Conservation (phyloP, 2,329 filamentous ascomycete species). For the Scleromitrula shiraiana region DNA sequence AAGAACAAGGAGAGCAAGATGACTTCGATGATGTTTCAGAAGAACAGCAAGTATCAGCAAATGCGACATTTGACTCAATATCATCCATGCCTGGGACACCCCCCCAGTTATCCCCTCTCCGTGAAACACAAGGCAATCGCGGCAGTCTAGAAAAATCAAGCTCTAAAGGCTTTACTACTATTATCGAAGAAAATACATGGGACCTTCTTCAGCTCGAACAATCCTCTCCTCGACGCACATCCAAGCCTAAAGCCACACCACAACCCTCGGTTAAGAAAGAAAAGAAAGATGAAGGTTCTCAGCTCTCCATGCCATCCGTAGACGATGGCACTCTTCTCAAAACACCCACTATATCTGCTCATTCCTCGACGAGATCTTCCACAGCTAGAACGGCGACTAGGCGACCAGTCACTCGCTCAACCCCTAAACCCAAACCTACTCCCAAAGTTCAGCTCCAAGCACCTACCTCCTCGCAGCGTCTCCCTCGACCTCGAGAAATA, state of each 20-base stretch:
- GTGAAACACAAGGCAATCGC: slow-evolving; percentile 27
- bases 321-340: slow-evolving; percentile 21
- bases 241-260: slow-evolving; percentile 23
- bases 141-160: slow-evolving; percentile 21
- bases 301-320: slow-evolving; percentile 9
- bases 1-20: slow-evolving; percentile 38
- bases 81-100: slow-evolving; percentile 22
- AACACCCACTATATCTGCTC: slow-evolving; percentile 9
- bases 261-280: slow-evolving; percentile 10
- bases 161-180: slow-evolving; percentile 37
- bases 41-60: slow-evolving; percentile 20
- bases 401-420: slow-evolving; percentile 1
- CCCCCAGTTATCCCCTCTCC: slow-evolving; percentile 39
- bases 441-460: slow-evolving; percentile 19
- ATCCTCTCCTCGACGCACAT: slow-evolving; percentile 29
- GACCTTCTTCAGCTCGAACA: slow-evolving; percentile 34
- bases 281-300: slow-evolving; percentile 1
- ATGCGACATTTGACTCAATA: slow-evolving; percentile 21
- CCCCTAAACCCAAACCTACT: slow-evolving; percentile 12
- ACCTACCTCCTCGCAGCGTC: slow-evolving; percentile 14
- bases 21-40: slow-evolving; percentile 18
- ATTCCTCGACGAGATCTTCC: slow-evolving; percentile 4
- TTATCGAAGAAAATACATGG: slow-evolving; percentile 40
- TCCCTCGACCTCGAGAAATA: slow-evolving; percentile 25
- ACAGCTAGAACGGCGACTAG: slow-evolving; percentile 6